Evolutionary conservation across 2,329 filamentous ascomycete genomes (phyloP), one percentile per base, ranked within the genome.

Genomic region (Clonostachys rosea): DNA sequence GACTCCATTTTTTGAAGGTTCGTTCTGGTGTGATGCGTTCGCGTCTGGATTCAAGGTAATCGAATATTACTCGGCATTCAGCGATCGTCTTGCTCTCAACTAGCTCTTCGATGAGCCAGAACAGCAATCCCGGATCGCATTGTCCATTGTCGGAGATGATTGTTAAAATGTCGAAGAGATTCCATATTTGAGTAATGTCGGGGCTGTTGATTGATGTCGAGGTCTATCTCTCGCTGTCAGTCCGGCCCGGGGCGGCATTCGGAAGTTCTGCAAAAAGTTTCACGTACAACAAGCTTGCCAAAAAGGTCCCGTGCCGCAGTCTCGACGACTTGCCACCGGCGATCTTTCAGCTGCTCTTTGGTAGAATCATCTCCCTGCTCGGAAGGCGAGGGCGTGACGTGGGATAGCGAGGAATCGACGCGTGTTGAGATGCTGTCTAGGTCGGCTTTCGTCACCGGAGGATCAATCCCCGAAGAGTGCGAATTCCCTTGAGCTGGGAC

Each of bases 41-140:
- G 59, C 94, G 82, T 49, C 95, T 81, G 18, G 94, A 96, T 64
- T 99, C 95, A 40, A 99, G 79, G 59, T 91, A 99, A 61, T 95
- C 91, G 62, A 99, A 97, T 13, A 97, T 87, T 51, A 82, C 88
- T 50, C 91, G 85, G 62, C 94, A 99, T 34, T 89, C 91, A 20
- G 90, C 81, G 40, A 96, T 95, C 0, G 91, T 96, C 65, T 99
- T 92, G 59, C 91, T 96, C 65, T 99, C 95, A 24, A 99, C 78
- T 2, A 99, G 79, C 66, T 97, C 94, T 64, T 99, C 94, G 17
- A 96, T 84, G 14, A 99, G 81, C 79, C 89, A 91, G 59, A 96
- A 91, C 8, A 94, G 77, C 9, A 99, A 74, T 16, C 87, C 87
- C 1, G 89, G 83, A 53, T 96, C 91, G 62, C 74, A 84, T 70